These are phyloP conservation scores for Cryptococcus hybrid DNA, from an alignment of 1,284 basidiomycete genomes.

Conservation along the genomic window DNA sequence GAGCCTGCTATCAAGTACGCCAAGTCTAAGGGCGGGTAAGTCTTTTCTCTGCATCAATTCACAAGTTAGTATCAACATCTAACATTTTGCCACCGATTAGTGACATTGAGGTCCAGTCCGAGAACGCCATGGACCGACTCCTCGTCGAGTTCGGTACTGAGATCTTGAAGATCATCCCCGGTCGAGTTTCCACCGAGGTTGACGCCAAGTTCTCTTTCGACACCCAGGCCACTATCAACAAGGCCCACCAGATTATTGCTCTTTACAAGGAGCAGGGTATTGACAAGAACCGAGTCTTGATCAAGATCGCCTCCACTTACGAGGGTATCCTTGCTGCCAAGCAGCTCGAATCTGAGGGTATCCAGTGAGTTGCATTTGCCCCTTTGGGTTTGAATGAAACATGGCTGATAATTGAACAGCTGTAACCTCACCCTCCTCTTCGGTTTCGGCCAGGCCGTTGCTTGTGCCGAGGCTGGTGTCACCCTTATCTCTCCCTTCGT, in stretches of 20 bases:
- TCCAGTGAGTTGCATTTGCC: slow-evolving; percentile 58
- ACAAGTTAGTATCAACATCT: background rate
- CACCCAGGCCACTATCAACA: slow-evolving; percentile 57
- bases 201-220: slow-evolving; percentile 97
- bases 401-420: slow-evolving; percentile 26
- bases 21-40: slow-evolving; percentile 70
- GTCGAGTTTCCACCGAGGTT: slow-evolving; percentile 98
- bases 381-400: background rate
- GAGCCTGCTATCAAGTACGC: slow-evolving; percentile 77
- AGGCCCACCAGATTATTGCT: slow-evolving; percentile 89
- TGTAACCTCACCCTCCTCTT: slow-evolving; percentile 99
- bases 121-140: slow-evolving; percentile 81
- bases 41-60: slow-evolving; percentile 5
- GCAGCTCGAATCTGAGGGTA: slow-evolving; percentile 88
- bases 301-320: slow-evolving; percentile 99
- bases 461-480: slow-evolving; percentile 95
- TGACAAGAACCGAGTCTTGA: slow-evolving; percentile 88
- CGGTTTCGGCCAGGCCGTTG: slow-evolving; percentile 97
- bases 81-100: slow-evolving; percentile 25
- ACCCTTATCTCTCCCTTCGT: slow-evolving; percentile 99
- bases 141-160: slow-evolving; percentile 96
- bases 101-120: slow-evolving; percentile 66
- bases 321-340: slow-evolving; percentile 99
- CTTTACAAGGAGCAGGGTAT: slow-evolving; percentile 92
- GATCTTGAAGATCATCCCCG: slow-evolving; percentile 94